Evolutionary conservation across 495 filamentous ascomycete species (phyloP).

Genomic region (Aspergillus sclerotioniger): DNA sequence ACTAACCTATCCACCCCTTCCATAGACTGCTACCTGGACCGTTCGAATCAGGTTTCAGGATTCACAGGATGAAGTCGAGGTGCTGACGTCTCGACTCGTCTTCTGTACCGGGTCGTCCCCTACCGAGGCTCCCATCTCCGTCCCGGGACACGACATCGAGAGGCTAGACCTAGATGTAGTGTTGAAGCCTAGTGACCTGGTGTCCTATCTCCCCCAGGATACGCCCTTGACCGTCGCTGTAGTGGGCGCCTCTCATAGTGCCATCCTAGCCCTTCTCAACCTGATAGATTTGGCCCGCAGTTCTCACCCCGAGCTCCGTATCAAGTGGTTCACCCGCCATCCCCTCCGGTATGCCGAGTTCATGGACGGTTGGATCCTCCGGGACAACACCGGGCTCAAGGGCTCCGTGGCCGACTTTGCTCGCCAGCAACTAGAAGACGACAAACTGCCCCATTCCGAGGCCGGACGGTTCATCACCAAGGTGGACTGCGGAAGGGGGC

Average conservation of each 20-base stretch:
- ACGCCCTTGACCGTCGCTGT: slow-evolving; percentile 47
- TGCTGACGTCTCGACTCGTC: slow-evolving; percentile 44
- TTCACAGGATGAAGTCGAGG: slow-evolving; percentile 30
- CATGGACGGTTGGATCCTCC: slow-evolving; percentile 60
- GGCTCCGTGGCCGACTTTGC: slow-evolving; percentile 60
- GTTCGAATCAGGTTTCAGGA: slow-evolving; percentile 36
- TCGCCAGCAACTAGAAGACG: slow-evolving; percentile 53
- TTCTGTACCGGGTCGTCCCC: slow-evolving; percentile 60
- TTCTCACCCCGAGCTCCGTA: slow-evolving; percentile 50
- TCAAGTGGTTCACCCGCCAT: slow-evolving; percentile 62
- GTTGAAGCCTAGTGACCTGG: slow-evolving; percentile 54
- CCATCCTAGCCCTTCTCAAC: slow-evolving; percentile 60
- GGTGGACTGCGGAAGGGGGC: slow-evolving; percentile 44
- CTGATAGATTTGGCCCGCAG: slow-evolving; percentile 49
- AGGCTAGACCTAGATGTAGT: slow-evolving; percentile 54
- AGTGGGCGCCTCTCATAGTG: slow-evolving; percentile 60
- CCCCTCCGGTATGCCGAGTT: slow-evolving; percentile 59
- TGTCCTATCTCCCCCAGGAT: slow-evolving; percentile 35
- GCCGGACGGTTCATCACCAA: slow-evolving; percentile 52
- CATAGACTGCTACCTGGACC: slow-evolving; percentile 41
- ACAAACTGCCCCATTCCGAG: slow-evolving; percentile 40
- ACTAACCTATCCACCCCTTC: slow-evolving; percentile 10
- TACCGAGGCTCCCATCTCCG: slow-evolving; percentile 40
- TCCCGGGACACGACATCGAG: slow-evolving; percentile 28
- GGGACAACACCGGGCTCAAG: slow-evolving; percentile 63